These are phyloP conservation scores for Beta macrorhiza DNA, from an alignment of 179 eudicot genomes.

Conservation along the genomic window DNA sequence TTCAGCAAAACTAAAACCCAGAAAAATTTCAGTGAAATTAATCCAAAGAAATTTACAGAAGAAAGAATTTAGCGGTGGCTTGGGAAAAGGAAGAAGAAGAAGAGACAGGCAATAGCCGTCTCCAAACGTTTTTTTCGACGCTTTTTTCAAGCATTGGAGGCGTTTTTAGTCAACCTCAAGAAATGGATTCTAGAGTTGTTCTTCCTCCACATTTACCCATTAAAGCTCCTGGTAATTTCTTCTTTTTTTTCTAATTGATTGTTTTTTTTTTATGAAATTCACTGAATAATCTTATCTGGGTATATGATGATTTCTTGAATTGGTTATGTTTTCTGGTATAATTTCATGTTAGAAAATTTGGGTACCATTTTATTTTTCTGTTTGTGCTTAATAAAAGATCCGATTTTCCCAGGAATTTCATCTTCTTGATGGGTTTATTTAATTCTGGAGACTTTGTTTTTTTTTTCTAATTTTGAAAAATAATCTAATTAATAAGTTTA, in stretches of 20 bases:
- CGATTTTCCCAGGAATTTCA: neutral
- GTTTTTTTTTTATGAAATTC: neutral
- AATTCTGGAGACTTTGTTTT: neutral
- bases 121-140: conserved; percentile 59
- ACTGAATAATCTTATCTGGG: neutral
- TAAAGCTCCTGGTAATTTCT: conserved; percentile 38
- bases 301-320: neutral
- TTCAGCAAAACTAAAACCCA: neutral
- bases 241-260: neutral
- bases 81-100: conserved; percentile 42
- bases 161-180: conserved; percentile 38
- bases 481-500: too few species aligned
- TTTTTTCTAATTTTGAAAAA: neutral
- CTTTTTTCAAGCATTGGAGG: conserved; percentile 58
- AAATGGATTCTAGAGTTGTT: conserved; percentile 48
- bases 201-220: conserved; percentile 29
- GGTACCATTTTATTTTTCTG: neutral
- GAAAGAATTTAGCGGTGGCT: conserved; percentile 43
- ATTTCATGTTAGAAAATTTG: neutral
- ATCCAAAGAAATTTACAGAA: neutral
- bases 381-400: neutral
- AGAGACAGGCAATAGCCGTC: conserved; percentile 60
- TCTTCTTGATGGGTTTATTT: neutral
- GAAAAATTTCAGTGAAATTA: neutral
- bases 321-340: neutral